Evolutionary conservation across 805 yeast species (phyloP).

Genomic region (Ogataea degrootiae): DNA sequence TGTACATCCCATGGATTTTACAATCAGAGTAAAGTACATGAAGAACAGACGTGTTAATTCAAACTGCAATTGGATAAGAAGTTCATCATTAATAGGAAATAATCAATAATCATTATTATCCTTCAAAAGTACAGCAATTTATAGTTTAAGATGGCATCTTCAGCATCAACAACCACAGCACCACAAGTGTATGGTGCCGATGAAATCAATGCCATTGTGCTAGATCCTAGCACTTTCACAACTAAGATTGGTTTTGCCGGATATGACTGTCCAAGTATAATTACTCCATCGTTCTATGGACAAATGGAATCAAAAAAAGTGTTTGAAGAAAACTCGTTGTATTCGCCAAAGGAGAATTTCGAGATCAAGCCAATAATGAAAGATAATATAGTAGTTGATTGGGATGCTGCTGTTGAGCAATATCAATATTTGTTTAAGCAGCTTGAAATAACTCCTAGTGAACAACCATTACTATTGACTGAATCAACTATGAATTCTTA

Average conservation of each 20-base stretch:
- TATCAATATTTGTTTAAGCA: constrained; percentile 57
- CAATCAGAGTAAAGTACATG: too few species aligned
- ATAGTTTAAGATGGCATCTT: constrained; percentile 4
- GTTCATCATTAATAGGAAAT: too few species aligned
- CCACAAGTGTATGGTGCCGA: constrained; percentile 60
- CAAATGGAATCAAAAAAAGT: constrained; percentile 13
- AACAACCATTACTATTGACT: constrained; percentile 75
- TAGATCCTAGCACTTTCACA: constrained; percentile 83
- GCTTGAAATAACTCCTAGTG: constrained; percentile 49
- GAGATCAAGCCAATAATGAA: constrained; percentile 55
- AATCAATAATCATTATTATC: too few species aligned
- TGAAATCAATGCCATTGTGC: constrained; percentile 85
- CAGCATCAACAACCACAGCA: constrained; percentile 30
- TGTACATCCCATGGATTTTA: too few species aligned
- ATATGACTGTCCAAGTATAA: constrained; percentile 76
- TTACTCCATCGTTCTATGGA: constrained; percentile 69
- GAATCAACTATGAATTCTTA: constrained; percentile 84
- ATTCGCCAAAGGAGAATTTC: constrained; percentile 44
- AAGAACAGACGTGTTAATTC: too few species aligned
- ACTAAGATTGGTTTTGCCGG: constrained; percentile 93
- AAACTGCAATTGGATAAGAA: too few species aligned
- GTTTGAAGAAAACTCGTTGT: constrained; percentile 30
- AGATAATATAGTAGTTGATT: constrained; percentile 65
- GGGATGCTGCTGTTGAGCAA: constrained; percentile 81
- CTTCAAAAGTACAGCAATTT: too few species aligned